phyloP scores from a whole-genome alignment of 345 rosid species.

The Atalantia buxifolia region DNA sequence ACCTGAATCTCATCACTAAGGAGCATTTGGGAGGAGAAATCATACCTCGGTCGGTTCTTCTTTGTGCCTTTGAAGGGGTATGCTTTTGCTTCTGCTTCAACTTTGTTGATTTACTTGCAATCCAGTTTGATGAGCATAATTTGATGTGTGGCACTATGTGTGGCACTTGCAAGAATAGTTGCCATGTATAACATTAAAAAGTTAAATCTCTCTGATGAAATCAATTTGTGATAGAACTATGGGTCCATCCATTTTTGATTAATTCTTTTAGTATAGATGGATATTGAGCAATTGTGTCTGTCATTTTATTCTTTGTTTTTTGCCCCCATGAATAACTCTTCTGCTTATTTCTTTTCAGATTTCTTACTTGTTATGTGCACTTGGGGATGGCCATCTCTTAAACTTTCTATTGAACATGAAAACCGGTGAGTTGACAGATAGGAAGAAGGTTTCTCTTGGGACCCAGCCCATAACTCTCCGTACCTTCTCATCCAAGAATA shows the following conservation, averaged over 20 bases:
- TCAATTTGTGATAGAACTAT: background rate
- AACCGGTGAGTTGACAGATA: conserved; percentile 67
- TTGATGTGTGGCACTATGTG: background rate
- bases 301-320: background rate
- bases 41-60: conserved; percentile 89
- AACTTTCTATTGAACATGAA: conserved; percentile 73
- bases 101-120: background rate
- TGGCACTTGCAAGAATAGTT: background rate
- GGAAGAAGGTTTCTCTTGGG: conserved; percentile 90
- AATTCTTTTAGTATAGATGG: background rate
- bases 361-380: conserved; percentile 90
- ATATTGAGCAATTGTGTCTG: background rate
- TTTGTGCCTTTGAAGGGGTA: conserved; percentile 97
- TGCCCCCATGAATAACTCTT: background rate
- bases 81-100: conserved; percentile 17
- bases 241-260: background rate
- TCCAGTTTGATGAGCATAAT: background rate
- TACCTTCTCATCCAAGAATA: conserved; percentile 87
- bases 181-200: background rate
- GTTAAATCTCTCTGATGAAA: background rate
- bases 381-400: conserved; percentile 95
- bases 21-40: conserved; percentile 94
- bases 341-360: conserved; percentile 45
- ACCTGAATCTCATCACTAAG: conserved; percentile 76
- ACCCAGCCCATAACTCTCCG: conserved; percentile 96